A percentile compares a stretch with the other conserved stretches of the same genome.
These are phyloP conservation scores for Penicillium sp. DNA, from an alignment of 2,329 filamentous ascomycete species.

Conservation along the genomic window DNA sequence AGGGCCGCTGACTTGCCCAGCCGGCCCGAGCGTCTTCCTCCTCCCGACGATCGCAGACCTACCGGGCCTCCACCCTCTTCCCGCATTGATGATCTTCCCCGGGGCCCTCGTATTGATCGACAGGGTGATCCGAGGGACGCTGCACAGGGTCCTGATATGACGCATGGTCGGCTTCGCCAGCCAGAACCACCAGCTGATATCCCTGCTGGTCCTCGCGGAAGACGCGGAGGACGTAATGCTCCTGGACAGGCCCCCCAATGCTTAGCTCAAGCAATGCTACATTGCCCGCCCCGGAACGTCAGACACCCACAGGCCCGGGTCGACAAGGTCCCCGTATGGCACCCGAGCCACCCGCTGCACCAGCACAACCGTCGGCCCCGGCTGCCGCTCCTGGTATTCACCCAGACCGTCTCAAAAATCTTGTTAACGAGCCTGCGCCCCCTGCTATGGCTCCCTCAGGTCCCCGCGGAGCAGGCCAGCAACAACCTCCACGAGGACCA, in stretches of 20 bases:
- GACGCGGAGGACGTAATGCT: conserved; percentile 27
- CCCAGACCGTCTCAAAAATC: conserved; percentile 51
- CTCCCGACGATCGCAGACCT: conserved; percentile 36
- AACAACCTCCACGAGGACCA: conserved; percentile 27
- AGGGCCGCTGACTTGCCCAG: conserved; percentile 29
- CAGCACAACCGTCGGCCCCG: conserved; percentile 31
- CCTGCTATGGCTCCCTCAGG: conserved; percentile 3
- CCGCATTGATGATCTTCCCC: conserved; percentile 49
- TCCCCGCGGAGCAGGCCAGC: conserved; percentile 20
- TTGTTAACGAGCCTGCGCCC: conserved; percentile 30
- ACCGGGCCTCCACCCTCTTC: conserved; percentile 26
- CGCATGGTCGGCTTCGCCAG: conserved; percentile 47
- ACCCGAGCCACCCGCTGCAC: conserved; percentile 32
- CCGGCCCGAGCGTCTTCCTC: conserved; percentile 36
- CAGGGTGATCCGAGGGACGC: conserved; percentile 39
- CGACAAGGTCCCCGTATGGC: conserved; percentile 37
- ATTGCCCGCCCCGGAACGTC: conserved; percentile 35
- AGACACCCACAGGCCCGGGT: conserved; percentile 44
- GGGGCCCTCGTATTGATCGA: conserved; percentile 51
- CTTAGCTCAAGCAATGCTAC: conserved; percentile 21
- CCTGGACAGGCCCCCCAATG: conserved; percentile 28
- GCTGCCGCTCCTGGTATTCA: conserved; percentile 49
- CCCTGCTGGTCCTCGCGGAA: conserved; percentile 54
- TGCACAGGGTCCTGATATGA: conserved; percentile 40
- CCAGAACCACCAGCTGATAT: conserved; percentile 41